Evolutionary conservation across 108 stramenopile genomes (phyloP).

Genomic region (Nitzschia sp.): DNA sequence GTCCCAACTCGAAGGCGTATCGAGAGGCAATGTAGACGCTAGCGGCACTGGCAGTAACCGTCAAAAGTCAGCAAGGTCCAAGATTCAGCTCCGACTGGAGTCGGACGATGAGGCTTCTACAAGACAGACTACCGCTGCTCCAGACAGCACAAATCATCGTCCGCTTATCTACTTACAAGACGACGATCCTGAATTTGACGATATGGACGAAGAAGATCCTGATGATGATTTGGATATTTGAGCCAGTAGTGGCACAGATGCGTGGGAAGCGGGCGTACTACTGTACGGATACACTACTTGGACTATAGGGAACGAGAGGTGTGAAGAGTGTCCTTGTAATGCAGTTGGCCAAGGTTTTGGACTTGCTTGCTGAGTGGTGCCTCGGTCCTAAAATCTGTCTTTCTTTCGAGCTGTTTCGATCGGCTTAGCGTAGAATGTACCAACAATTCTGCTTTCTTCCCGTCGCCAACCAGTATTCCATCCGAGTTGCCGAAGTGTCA

Average conservation of each 20-base stretch:
- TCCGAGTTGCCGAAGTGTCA: constrained; percentile 73
- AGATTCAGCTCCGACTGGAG: constrained; percentile 26
- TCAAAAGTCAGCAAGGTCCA: neutral
- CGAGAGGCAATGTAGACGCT: neutral
- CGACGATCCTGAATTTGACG: constrained; percentile 58
- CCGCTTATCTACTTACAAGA: constrained; percentile 55
- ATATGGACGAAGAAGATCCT: constrained; percentile 60
- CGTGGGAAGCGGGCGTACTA: too few relatives aligned
- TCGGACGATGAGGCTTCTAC: constrained; percentile 9
- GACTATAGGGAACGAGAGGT: too few relatives aligned
- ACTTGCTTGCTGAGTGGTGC: too few relatives aligned
- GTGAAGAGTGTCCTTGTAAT: too few relatives aligned
- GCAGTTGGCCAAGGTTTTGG: too few relatives aligned
- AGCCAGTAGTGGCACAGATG: too few relatives aligned
- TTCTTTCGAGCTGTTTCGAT: constrained; percentile 39
- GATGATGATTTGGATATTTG: constrained; percentile 45
- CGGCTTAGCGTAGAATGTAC: constrained; percentile 60
- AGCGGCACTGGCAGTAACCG: too few relatives aligned
- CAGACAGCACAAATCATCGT: neutral
- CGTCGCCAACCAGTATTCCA: constrained; percentile 85
- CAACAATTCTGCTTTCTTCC: constrained; percentile 73
- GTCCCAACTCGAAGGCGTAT: neutral
- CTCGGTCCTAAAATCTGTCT: constrained; percentile 38
- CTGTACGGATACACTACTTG: too few relatives aligned
- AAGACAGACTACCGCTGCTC: neutral